Conservation (phyloP, 192 early-diverging fungal genomes). For the Coemansia sp. region DNA sequence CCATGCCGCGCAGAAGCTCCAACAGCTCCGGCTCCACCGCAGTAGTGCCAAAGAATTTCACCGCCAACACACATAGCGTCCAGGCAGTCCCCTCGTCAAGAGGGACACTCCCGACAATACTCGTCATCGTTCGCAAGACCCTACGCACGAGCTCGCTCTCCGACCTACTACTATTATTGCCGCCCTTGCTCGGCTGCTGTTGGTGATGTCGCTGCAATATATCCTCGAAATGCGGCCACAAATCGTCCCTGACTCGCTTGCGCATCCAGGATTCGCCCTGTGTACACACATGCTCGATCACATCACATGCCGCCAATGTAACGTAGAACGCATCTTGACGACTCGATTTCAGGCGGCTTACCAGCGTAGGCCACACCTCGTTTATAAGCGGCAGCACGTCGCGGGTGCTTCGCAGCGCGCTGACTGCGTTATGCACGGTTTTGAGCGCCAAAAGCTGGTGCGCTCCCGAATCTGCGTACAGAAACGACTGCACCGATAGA, state of each 20-base stretch:
- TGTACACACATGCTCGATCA: slow-evolving; percentile 30
- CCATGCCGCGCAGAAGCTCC: slow-evolving; percentile 24
- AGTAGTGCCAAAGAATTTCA: slow-evolving; percentile 10
- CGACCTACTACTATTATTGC: too few species aligned
- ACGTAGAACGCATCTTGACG: slow-evolving; percentile 26
- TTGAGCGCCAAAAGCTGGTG: slow-evolving; percentile 49
- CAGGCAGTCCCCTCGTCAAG: slow-evolving; percentile 32
- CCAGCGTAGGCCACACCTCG: slow-evolving; percentile 39
- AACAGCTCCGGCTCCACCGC: slow-evolving; percentile 2
- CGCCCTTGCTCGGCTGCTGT: too few species aligned
- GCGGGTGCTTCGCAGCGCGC: slow-evolving; percentile 17
- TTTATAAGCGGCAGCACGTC: slow-evolving; percentile 42
- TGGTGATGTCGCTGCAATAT: too few species aligned
- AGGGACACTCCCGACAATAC: slow-evolving; percentile 27
- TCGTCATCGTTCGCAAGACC: slow-evolving; percentile 26
- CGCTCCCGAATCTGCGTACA: slow-evolving; percentile 12
- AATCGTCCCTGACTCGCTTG: slow-evolving; percentile 29
- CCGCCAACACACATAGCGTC: slow-evolving; percentile 13
- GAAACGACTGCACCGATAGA: slow-evolving; percentile 26
- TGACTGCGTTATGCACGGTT: slow-evolving; percentile 30
- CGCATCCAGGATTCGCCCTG: slow-evolving; percentile 44
- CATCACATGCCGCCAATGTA: slow-evolving; percentile 32
- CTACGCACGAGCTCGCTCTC: slow-evolving; percentile 11
- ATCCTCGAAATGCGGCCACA: slow-evolving; percentile 29
- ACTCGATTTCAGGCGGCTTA: slow-evolving; percentile 17